A percentile compares a stretch with the other conserved stretches of the same genome.
phyloP scores from a whole-genome alignment of 2,329 filamentous ascomycete species.

The Epichloe uncinata region DNA sequence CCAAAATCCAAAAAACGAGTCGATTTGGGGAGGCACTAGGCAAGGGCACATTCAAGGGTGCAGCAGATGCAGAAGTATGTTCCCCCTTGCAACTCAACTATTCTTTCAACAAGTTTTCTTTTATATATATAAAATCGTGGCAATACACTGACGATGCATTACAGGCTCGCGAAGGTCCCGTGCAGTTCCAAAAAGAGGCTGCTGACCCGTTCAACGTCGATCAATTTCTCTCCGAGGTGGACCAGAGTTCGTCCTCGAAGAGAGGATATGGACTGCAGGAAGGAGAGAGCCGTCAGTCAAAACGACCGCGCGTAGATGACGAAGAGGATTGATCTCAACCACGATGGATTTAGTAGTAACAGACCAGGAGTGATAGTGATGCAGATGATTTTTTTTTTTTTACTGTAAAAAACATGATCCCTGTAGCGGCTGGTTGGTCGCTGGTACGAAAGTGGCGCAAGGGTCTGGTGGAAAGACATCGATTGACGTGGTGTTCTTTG shows the following conservation, averaged over 20 bases:
- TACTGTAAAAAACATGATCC: not conserved
- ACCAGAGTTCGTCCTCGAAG: slow-evolving; percentile 48
- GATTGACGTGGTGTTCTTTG: not conserved
- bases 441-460: not conserved
- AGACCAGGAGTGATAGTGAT: not conserved
- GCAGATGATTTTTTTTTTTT: not conserved
- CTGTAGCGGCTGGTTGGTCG: not conserved
- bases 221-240: slow-evolving; percentile 76
- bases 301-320: slow-evolving; percentile 67
- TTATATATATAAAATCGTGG: not conserved
- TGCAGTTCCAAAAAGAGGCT: slow-evolving; percentile 87
- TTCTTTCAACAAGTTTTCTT: not conserved
- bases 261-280: slow-evolving; percentile 68
- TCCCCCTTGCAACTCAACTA: not conserved
- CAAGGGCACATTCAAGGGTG: slow-evolving; percentile 80
- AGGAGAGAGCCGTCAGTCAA: slow-evolving; percentile 44
- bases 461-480: not conserved
- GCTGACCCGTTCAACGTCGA: slow-evolving; percentile 88
- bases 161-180: slow-evolving; percentile 72
- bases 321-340: slow-evolving; percentile 35
- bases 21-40: slow-evolving; percentile 80
- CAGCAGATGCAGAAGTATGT: slow-evolving; percentile 65
- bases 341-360: slow-evolving; percentile 1
- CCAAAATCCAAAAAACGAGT: slow-evolving; percentile 72
- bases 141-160: slow-evolving; percentile 17